A percentile compares a stretch with the other conserved stretches of the same genome.
These are phyloP conservation scores for Leishmania martiniquensis DNA, from an alignment of 208 protist genomes.

Conservation along the genomic window DNA sequence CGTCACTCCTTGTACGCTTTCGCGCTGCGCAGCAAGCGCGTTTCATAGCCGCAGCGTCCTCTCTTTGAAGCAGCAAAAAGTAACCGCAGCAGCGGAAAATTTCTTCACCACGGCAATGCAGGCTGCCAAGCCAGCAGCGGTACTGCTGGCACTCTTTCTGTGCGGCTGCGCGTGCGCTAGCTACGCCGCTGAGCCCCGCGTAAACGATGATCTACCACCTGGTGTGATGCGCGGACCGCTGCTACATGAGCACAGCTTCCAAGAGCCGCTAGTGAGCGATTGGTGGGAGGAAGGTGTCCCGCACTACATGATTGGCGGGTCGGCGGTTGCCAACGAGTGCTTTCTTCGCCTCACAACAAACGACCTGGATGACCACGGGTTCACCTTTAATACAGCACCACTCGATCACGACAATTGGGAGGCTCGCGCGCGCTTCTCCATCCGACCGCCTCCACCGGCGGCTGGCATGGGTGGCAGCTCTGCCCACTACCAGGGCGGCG, in stretches of 20 bases:
- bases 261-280: slow-evolving; percentile 72
- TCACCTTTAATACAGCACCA: slow-evolving; percentile 80
- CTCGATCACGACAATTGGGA: slow-evolving; percentile 83
- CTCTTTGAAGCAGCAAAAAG: background rate
- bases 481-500: slow-evolving; percentile 65
- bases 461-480: slow-evolving; percentile 22
- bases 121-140: background rate
- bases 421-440: slow-evolving; percentile 66
- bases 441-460: slow-evolving; percentile 59
- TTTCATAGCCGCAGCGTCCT: background rate
- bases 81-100: background rate
- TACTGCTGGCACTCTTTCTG: slow-evolving; percentile 10
- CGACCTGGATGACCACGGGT: slow-evolving; percentile 73
- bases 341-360: slow-evolving; percentile 80
- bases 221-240: slow-evolving; percentile 66
- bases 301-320: slow-evolving; percentile 87
- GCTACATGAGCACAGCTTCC: slow-evolving; percentile 80
- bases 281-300: slow-evolving; percentile 91
- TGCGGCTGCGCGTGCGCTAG: background rate
- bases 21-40: background rate
- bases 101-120: background rate
- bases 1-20: background rate
- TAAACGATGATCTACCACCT: slow-evolving; percentile 41
- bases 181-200: background rate
- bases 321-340: slow-evolving; percentile 76